Base-by-base conservation (phyloP, 768 basidiomycete genomes). In the Tylopilus vinaceipallidus region DNA sequence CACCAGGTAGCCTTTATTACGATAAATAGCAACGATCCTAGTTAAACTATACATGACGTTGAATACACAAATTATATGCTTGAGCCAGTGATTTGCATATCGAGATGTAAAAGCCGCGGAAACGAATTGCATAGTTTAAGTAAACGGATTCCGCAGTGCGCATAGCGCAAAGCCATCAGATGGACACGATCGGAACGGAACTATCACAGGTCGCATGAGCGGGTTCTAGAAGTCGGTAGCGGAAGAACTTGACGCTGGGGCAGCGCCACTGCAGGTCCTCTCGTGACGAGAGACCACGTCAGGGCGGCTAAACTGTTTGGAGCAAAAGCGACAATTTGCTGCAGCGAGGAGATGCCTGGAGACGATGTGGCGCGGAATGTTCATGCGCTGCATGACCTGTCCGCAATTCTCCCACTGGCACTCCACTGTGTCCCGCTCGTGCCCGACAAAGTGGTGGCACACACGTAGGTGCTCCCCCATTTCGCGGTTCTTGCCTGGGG, bases 401-500 rank as follows among this genome's bases (percentile, higher is more conserved):
- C 53, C 49, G 27, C 64, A 65, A 20, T 42, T 50, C 10, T 54
- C 57, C 64, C 64, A 65, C 14, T 58, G 42, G 50, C 64, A 65
- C 6, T 33, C 48, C 9, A 65, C 64, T 0, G 26, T 19, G 14
- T 65, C 64, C 23, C 64, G 53, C 24, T 65, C 64, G 42, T 64
- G 65, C 10, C 64, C 64, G 16, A 62, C 16, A 3, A 65, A 67
- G 5, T 32, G 35, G 35, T 65, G 64, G 3, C 14, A 44, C 0
- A 33, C 42, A 2, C 64, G 54, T 6, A 65, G 42, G 29, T 65
- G 64, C 14, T 65, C 65, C 2, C 56, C 60, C 64, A 65, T 65
- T 22, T 65, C 64, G n/a, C 65, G 57, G 40, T 67, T 65, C 27
- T 40, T 64, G 3, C 65, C 65, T 1, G 64, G 64, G 32, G 60